phyloP scores from a whole-genome alignment of 2,329 filamentous ascomycete genomes.

The Colletotrichum godetiae region DNA sequence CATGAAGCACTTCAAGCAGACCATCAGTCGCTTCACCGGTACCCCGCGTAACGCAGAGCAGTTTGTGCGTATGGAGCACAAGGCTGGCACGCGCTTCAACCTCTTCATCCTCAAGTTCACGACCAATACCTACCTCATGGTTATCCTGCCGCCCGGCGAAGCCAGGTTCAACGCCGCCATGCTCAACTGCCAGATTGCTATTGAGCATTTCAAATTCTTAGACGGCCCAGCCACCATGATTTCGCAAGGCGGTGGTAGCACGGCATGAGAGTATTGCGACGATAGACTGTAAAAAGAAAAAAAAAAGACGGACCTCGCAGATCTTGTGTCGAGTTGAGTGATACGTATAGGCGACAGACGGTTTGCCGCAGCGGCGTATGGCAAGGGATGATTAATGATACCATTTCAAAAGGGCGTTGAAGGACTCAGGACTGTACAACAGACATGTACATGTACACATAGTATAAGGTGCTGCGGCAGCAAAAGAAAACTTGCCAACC shows the following conservation, averaged over 20 bases:
- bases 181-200: slow-evolving; percentile 88
- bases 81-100: slow-evolving; percentile 82
- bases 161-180: slow-evolving; percentile 91
- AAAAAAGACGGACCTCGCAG: not conserved
- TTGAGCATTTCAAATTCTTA: slow-evolving; percentile 80
- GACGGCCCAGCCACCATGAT: slow-evolving; percentile 58
- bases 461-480: not conserved
- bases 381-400: slow-evolving; percentile 36
- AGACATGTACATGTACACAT: not conserved
- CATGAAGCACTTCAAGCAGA: slow-evolving; percentile 98
- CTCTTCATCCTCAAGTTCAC: slow-evolving; percentile 96
- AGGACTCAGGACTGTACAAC: not conserved
- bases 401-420: slow-evolving; percentile 28
- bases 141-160: slow-evolving; percentile 90
- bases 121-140: slow-evolving; percentile 96
- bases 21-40: slow-evolving; percentile 78
- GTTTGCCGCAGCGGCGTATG: slow-evolving; percentile 22
- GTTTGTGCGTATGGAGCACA: slow-evolving; percentile 84
- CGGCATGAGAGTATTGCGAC: not conserved
- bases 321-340: slow-evolving; percentile 2
- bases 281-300: not conserved
- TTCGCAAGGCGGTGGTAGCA: slow-evolving; percentile 14
- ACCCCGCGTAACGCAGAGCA: slow-evolving; percentile 85
- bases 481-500: not conserved
- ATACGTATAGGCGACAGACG: not conserved